Percentiles rank a stretch among this genome's conserved stretches.
phyloP scores from a whole-genome alignment of 495 filamentous ascomycete genomes.

The Penicillium pancosmium region DNA sequence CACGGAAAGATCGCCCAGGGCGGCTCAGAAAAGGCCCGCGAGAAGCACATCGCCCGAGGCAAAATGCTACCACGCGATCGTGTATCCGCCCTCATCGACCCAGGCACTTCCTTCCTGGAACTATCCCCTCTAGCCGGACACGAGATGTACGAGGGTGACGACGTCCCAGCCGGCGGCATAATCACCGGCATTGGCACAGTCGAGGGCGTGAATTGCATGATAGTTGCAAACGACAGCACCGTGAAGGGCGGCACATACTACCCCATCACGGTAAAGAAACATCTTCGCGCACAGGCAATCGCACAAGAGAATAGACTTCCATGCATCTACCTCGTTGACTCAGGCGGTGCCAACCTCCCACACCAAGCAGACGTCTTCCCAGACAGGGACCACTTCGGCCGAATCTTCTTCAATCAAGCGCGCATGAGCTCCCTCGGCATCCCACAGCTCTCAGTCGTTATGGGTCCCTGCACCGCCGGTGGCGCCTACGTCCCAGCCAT shows the following conservation, averaged over 20 bases:
- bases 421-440: constrained; percentile 79
- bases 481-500: constrained; percentile 96
- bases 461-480: constrained; percentile 97
- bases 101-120: constrained; percentile 88
- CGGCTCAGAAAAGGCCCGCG: constrained; percentile 78
- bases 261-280: constrained; percentile 97
- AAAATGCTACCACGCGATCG: constrained; percentile 96
- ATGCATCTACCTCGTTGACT: constrained; percentile 96
- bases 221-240: constrained; percentile 96
- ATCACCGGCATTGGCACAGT: constrained; percentile 92
- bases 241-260: constrained; percentile 99
- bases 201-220: constrained; percentile 87
- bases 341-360: constrained; percentile 92
- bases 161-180: constrained; percentile 86
- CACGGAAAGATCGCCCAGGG: constrained; percentile 73
- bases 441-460: constrained; percentile 92
- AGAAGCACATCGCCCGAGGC: constrained; percentile 84
- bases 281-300: constrained; percentile 88
- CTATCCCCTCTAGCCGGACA: constrained; percentile 86
- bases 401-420: constrained; percentile 99
- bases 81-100: constrained; percentile 83
- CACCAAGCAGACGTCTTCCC: constrained; percentile 98
- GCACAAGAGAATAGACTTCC: constrained; percentile 84
- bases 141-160: constrained; percentile 81
- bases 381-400: constrained; percentile 91